A percentile compares a stretch with the other conserved stretches of the same genome.
Evolutionary conservation across 495 filamentous ascomycete genomes (phyloP).

Genomic region (Massariosphaeria phaeospora): DNA sequence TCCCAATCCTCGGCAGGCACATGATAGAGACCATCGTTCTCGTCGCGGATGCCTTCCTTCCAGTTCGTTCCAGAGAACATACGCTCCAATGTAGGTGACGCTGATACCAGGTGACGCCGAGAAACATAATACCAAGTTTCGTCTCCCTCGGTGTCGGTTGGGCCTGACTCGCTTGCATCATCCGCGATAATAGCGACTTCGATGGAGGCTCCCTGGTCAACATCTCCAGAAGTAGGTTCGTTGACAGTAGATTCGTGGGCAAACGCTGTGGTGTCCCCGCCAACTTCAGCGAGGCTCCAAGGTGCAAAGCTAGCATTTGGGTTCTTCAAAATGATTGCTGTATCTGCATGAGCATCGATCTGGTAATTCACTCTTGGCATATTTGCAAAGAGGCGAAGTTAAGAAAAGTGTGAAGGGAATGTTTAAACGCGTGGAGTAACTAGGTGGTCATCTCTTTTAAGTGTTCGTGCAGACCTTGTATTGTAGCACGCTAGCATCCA

Average conservation of each 20-base stretch:
- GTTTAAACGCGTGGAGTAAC: not conserved
- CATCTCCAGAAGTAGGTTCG: not conserved
- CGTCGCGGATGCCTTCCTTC: slow-evolving; percentile 38
- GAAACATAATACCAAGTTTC: slow-evolving; percentile 40
- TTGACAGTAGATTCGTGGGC: not conserved
- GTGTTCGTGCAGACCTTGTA: not conserved
- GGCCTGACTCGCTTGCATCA: not conserved
- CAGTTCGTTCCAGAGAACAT: slow-evolving; percentile 36
- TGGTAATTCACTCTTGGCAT: not conserved
- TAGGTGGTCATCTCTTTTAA: not conserved
- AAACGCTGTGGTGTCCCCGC: not conserved
- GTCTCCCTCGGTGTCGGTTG: not conserved
- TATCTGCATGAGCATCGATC: slow-evolving; percentile 10
- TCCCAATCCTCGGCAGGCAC: slow-evolving; percentile 42
- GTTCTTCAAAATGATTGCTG: slow-evolving; percentile 8
- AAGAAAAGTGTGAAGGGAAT: not conserved
- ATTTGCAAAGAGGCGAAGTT: not conserved
- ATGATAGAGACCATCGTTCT: slow-evolving; percentile 44
- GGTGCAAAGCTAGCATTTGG: not conserved
- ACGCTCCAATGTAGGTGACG: slow-evolving; percentile 47
- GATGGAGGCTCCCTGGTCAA: not conserved
- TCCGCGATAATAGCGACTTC: not conserved
- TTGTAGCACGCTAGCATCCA: too few relatives aligned
- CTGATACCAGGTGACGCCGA: slow-evolving; percentile 48
- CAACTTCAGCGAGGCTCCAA: not conserved